phyloP scores from a whole-genome alignment of 208 protist species.

The Wallacemonas sp. region DNA sequence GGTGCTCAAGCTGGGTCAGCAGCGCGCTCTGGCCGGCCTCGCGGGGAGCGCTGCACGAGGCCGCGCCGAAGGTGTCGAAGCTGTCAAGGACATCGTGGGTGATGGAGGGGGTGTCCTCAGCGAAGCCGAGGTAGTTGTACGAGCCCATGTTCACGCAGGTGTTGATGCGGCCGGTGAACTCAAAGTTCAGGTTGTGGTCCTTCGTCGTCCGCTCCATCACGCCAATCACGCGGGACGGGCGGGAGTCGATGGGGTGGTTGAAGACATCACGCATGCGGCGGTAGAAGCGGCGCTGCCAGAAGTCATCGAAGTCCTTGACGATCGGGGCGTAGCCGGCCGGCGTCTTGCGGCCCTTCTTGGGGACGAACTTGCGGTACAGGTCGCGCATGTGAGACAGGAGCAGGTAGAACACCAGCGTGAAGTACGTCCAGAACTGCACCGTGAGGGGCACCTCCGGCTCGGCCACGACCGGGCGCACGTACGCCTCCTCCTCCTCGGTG shows the following conservation, averaged over 20 bases:
- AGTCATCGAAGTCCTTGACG: slow-evolving; percentile 94
- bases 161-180: slow-evolving; percentile 80
- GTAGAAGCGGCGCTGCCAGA: slow-evolving; percentile 95
- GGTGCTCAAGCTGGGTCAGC: slow-evolving; percentile 84
- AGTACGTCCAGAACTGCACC: slow-evolving; percentile 53
- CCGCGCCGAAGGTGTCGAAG: slow-evolving; percentile 81
- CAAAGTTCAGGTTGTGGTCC: slow-evolving; percentile 87
- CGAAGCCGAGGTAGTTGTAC: slow-evolving; percentile 99
- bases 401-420: slow-evolving; percentile 60
- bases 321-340: slow-evolving; percentile 94
- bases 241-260: slow-evolving; percentile 91
- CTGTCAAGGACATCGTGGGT: slow-evolving; percentile 78
- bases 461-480: not conserved
- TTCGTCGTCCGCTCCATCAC: slow-evolving; percentile 90
- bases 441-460: slow-evolving; percentile 37
- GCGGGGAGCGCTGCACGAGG: slow-evolving; percentile 59
- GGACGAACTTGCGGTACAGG: slow-evolving; percentile 56
- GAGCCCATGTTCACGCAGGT: slow-evolving; percentile 95
- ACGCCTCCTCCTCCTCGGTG: slow-evolving; percentile 20
- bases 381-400: slow-evolving; percentile 55
- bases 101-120: slow-evolving; percentile 87
- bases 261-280: slow-evolving; percentile 90
- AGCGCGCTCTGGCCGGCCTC: slow-evolving; percentile 65
- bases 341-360: slow-evolving; percentile 22
- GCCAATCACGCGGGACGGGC: slow-evolving; percentile 92